A percentile compares a stretch with the other conserved stretches of the same genome.
Conservation (phyloP, 192 early-diverging fungal genomes). For the Irineochytrium annulatum region DNA sequence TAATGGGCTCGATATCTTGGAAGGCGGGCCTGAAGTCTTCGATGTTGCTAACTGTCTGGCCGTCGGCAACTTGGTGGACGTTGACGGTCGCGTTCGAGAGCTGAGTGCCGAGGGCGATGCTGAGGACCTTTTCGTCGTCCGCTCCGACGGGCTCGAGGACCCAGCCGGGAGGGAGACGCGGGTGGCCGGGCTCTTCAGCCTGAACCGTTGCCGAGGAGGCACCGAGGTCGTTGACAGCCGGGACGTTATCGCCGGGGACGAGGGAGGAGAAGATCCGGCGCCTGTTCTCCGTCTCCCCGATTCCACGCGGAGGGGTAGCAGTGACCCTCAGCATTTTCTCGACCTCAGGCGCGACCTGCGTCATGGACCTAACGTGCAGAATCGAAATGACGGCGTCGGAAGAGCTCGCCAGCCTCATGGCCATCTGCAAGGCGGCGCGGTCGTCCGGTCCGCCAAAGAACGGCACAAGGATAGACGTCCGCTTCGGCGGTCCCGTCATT, state of each 20-base stretch:
- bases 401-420: not conserved
- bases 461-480: not conserved
- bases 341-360: too few relatives aligned
- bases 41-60: too few relatives aligned
- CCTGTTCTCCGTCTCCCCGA: not conserved
- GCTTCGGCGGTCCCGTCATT: too few relatives aligned
- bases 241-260: not conserved
- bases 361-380: not conserved
- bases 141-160: not conserved
- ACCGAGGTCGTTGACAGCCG: not conserved
- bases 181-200: not conserved
- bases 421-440: not conserved
- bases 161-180: not conserved
- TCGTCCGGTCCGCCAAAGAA: conserved; percentile 5
- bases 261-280: not conserved
- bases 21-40: too few relatives aligned
- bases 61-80: too few relatives aligned
- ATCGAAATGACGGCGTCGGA: not conserved
- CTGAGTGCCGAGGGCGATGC: not conserved
- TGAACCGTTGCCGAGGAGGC: not conserved
- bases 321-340: too few relatives aligned
- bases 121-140: not conserved
- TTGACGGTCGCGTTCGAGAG: not conserved
- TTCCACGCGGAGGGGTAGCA: too few relatives aligned
- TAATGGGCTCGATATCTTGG: too few relatives aligned